These are phyloP conservation scores for Lipomyces starkeyi DNA, from an alignment of 805 yeast genomes.

Conservation along the genomic window DNA sequence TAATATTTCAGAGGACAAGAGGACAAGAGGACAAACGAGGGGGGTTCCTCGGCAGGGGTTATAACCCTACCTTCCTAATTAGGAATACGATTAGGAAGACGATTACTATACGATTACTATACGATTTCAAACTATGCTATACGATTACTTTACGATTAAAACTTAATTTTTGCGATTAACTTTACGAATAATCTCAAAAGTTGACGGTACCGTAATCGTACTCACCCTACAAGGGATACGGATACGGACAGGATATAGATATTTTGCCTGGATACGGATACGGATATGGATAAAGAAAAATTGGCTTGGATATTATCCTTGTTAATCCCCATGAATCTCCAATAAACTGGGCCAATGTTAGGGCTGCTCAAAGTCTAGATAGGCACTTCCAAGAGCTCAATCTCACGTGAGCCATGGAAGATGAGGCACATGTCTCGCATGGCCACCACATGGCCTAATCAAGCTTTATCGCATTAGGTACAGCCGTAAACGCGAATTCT, in stretches of 20 bases:
- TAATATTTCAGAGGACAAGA: neutral
- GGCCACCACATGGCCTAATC: neutral
- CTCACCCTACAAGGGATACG: no score
- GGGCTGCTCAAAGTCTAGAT: no score
- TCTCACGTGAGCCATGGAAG: neutral
- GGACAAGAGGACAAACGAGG: no score
- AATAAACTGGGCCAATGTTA: no score
- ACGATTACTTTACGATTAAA: constrained; percentile 5
- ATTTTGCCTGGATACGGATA: no score
- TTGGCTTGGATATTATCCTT: no score
- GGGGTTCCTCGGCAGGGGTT: neutral
- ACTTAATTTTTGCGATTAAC: constrained; percentile 5
- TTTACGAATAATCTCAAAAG: neutral
- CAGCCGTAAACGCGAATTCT: neutral
- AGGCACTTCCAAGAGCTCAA: no score
- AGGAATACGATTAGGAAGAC: no score
- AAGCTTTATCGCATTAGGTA: neutral
- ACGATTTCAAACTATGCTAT: neutral
- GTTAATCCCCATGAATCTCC: no score
- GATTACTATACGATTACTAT: constrained; percentile 9
- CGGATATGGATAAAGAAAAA: no score
- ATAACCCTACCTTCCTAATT: neutral
- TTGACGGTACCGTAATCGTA: constrained; percentile 11
- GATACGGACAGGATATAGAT: no score
- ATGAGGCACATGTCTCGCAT: constrained; percentile 2